Base-by-base conservation (phyloP, 805 yeast genomes). In the Hanseniaspora lindneri region DNA sequence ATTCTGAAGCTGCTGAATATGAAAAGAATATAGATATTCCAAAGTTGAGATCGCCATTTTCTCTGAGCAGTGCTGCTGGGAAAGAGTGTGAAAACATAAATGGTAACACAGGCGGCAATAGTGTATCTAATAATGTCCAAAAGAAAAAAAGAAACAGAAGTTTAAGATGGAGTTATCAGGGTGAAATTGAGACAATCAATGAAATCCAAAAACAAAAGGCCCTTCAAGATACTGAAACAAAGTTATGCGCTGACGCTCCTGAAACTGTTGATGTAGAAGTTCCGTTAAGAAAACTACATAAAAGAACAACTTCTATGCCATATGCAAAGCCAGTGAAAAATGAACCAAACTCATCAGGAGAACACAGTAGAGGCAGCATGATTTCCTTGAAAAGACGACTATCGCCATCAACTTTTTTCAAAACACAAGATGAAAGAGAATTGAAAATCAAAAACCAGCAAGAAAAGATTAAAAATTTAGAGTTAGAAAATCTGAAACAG, bases 121-220 rank as follows among this genome's bases (percentile, higher is more conserved):
- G n/a, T n/a, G n/a, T n/a, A n/a, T n/a, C n/a, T n/a, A 36, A 16
- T 8, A 33, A 33, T 24, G 20, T 16, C 7, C 19, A 11, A 7
- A 40, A 39, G 19, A 46, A 37, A 14, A 37, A 29, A 19, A 39
- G 49, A 46, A 46, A 46, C 25, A 46, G 49, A 46, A 46, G 49
- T 23, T 32, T 46, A 40, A 37, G 49, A 46, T 46, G 49, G 49
- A 46, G 49, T 13, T 46, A 46, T 14, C 49, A 46, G 32, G 49
- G 49, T 5, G 36, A 46, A 46, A 46, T 39, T 11, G 44, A 46
- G 2, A 29, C 49, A 3, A 46, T 46, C 6, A 46, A 37, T 25
- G 39, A 46, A 32, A 27, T 46, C 10, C 49, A 46, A 32, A 46
- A 46, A n/a, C 29, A 39, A 32, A 46, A 39, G 6, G 49, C 43